phyloP scores from a whole-genome alignment of 768 basidiomycete genomes.

The Calocera viscosa region DNA sequence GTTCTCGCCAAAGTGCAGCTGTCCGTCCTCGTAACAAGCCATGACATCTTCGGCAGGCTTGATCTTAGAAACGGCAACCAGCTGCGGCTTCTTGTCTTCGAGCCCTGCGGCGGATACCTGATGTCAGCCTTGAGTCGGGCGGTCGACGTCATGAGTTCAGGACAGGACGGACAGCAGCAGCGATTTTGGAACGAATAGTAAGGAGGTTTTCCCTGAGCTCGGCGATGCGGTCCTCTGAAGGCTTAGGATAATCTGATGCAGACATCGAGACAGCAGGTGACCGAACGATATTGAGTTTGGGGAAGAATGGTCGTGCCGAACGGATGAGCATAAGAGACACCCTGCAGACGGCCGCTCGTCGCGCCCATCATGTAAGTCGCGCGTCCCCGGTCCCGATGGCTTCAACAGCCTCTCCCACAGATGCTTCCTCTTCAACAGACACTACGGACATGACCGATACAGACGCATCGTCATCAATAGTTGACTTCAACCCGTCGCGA shows the following conservation, averaged over 20 bases:
- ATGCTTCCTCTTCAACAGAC: constrained; percentile 8
- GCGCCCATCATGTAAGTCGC: not conserved
- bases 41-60: constrained; percentile 81
- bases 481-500: constrained; percentile 52
- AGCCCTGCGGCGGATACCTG: constrained; percentile 45
- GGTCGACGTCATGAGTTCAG: not conserved
- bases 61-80: constrained; percentile 88
- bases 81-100: constrained; percentile 31
- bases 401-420: constrained; percentile 4
- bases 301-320: constrained; percentile 8
- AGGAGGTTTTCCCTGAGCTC: constrained; percentile 18
- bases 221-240: constrained; percentile 15
- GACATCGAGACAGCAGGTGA: constrained; percentile 6
- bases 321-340: constrained; percentile 9
- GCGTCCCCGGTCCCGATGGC: not conserved
- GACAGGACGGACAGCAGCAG: constrained; percentile 12
- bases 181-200: constrained; percentile 15
- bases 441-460: constrained; percentile 2
- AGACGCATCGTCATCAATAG: constrained; percentile 21
- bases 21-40: constrained; percentile 67
- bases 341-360: not conserved
- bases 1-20: constrained; percentile 94
- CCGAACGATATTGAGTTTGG: constrained; percentile 2
- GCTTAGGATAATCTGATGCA: not conserved
- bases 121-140: constrained; percentile 30